A percentile compares a stretch with the other conserved stretches of the same genome.
phyloP scores from a whole-genome alignment of 148 eudicot genomes.

The Nepenthes gracilis region DNA sequence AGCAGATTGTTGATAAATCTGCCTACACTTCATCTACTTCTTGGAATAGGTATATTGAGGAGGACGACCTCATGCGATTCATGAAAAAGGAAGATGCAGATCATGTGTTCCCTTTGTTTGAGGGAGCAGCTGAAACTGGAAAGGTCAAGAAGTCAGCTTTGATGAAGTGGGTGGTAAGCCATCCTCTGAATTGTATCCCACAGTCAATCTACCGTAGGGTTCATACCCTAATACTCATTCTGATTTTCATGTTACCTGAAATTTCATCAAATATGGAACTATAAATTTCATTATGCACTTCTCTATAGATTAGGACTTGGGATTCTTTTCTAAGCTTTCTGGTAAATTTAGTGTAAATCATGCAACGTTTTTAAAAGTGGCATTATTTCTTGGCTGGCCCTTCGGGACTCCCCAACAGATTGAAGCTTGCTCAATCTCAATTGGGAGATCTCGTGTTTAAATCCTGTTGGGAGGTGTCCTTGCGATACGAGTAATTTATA shows the following conservation, averaged over 20 bases:
- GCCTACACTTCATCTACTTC: not conserved
- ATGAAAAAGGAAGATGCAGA: conserved; percentile 63
- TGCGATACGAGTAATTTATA: too few species aligned
- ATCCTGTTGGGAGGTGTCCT: too few species aligned
- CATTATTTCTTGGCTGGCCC: too few species aligned
- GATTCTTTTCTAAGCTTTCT: too few species aligned
- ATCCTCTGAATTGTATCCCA: not conserved
- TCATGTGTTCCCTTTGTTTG: conserved; percentile 50
- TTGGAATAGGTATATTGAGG: conserved; percentile 50
- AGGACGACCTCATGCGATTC: conserved; percentile 65
- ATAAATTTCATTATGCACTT: not conserved
- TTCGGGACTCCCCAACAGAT: too few species aligned
- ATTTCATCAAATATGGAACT: not conserved
- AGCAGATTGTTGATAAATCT: not conserved
- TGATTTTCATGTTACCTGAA: not conserved
- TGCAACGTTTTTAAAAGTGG: too few species aligned
- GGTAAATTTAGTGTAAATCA: too few species aligned
- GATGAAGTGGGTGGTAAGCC: conserved; percentile 75
- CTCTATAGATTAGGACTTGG: too few species aligned
- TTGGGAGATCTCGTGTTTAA: too few species aligned
- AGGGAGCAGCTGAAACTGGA: conserved; percentile 58
- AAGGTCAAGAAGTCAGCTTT: conserved; percentile 55
- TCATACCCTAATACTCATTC: not conserved
- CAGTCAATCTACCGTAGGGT: too few species aligned
- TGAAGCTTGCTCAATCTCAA: too few species aligned